Evolutionary conservation across 345 rosid species (phyloP).

Genomic region (Nasturtium officinale): DNA sequence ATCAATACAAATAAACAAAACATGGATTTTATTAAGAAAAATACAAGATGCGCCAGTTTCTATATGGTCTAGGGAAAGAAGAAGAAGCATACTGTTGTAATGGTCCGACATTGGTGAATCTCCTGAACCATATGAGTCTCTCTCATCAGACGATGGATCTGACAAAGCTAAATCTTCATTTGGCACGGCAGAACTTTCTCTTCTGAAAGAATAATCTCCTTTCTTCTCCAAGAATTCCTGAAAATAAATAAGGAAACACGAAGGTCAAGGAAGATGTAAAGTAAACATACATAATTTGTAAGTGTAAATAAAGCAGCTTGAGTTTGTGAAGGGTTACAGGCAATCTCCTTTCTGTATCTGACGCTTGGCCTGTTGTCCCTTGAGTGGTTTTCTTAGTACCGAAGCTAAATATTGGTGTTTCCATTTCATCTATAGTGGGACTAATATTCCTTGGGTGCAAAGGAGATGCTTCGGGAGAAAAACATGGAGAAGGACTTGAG

Average conservation of each 20-base stretch:
- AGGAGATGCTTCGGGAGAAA: constrained; percentile 51
- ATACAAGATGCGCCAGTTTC: constrained; percentile 10
- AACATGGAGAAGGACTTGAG: constrained; percentile 48
- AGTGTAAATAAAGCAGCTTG: constrained; percentile 11
- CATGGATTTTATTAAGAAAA: constrained; percentile 20
- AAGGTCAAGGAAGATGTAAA: constrained; percentile 35
- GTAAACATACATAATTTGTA: constrained; percentile 14
- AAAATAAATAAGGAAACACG: constrained; percentile 52
- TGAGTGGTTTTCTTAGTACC: constrained; percentile 49
- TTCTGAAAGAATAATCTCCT: constrained; percentile 46
- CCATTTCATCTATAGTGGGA: constrained; percentile 45
- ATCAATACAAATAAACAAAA: constrained; percentile 16
- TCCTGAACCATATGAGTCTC: constrained; percentile 49
- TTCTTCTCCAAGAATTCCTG: constrained; percentile 58
- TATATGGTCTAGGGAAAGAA: constrained; percentile 14
- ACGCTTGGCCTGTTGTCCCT: constrained; percentile 38
- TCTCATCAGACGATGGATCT: constrained; percentile 58
- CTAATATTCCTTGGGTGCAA: constrained; percentile 44
- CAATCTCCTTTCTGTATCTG: constrained; percentile 47
- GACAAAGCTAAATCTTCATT: constrained; percentile 48
- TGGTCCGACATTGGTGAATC: constrained; percentile 50
- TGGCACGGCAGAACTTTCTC: constrained; percentile 40
- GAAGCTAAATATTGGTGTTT: constrained; percentile 44
- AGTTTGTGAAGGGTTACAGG: constrained; percentile 60
- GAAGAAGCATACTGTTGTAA: constrained; percentile 37